Percentiles rank a stretch among this genome's conserved stretches.
phyloP scores from a whole-genome alignment of 1,139 yeast genomes.

The Candida sanyaensis region DNA sequence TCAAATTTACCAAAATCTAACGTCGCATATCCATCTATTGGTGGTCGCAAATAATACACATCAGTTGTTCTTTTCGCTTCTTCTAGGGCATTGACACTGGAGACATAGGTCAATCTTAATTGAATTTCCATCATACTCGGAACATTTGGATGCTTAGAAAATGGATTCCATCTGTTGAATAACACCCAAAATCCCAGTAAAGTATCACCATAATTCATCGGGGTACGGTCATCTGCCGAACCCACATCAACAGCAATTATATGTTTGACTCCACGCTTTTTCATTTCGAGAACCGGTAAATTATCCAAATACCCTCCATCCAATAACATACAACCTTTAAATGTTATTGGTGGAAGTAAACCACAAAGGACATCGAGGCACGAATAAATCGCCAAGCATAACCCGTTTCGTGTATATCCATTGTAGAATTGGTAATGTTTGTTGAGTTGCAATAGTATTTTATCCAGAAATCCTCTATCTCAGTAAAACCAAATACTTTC shows the following conservation, averaged over 20 bases:
- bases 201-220: constrained; percentile 91
- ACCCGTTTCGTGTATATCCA: constrained; percentile 92
- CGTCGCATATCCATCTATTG: constrained; percentile 89
- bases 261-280: constrained; percentile 79
- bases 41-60: constrained; percentile 89
- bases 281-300: constrained; percentile 90
- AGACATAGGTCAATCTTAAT: constrained; percentile 88
- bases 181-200: constrained; percentile 91
- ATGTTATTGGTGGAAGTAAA: constrained; percentile 83
- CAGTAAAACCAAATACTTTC: constrained; percentile 90
- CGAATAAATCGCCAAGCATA: constrained; percentile 95
- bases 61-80: constrained; percentile 84
- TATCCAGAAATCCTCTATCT: constrained; percentile 96
- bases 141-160: constrained; percentile 81
- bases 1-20: constrained; percentile 91
- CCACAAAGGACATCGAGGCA: constrained; percentile 99
- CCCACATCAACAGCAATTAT: constrained; percentile 98
- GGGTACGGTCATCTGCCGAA: constrained; percentile 87
- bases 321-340: constrained; percentile 86
- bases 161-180: constrained; percentile 87
- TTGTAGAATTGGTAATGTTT: constrained; percentile 91
- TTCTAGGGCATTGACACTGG: constrained; percentile 91
- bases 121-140: constrained; percentile 97
- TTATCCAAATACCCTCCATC: constrained; percentile 98
- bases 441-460: constrained; percentile 88